Evolutionary conservation across 495 filamentous ascomycete species (phyloP).

Genomic region (Aspergillus hancockii): DNA sequence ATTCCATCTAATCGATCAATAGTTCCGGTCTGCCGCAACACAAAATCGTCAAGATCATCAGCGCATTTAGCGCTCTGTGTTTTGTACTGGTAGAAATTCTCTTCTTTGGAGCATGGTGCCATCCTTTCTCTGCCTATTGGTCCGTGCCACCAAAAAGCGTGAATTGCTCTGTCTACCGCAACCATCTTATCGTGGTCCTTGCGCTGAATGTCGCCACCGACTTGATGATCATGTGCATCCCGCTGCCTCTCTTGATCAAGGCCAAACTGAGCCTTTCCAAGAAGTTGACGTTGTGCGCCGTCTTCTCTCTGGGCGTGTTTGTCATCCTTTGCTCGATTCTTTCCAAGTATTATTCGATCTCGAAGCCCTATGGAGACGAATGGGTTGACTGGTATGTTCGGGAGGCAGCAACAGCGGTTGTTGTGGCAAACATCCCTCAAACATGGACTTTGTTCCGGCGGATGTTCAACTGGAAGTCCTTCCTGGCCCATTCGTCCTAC

Average conservation of each 20-base stretch:
- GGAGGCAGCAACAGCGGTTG: slow-evolving; percentile 55
- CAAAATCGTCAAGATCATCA: slow-evolving; percentile 49
- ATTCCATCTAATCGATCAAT: not conserved
- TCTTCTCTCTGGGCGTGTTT: slow-evolving; percentile 54
- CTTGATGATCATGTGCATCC: slow-evolving; percentile 55
- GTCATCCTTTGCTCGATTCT: slow-evolving; percentile 56
- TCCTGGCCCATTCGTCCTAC: slow-evolving; percentile 14
- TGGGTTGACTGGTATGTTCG: slow-evolving; percentile 62
- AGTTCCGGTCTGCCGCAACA: slow-evolving; percentile 39
- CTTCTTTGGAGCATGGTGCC: slow-evolving; percentile 60
- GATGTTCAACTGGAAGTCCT: slow-evolving; percentile 32
- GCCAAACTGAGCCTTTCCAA: slow-evolving; percentile 41
- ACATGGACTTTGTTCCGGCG: slow-evolving; percentile 53
- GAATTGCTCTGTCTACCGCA: slow-evolving; percentile 19
- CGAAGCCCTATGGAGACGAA: slow-evolving; percentile 42
- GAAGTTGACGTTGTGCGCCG: slow-evolving; percentile 47
- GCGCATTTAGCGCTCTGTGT: slow-evolving; percentile 44
- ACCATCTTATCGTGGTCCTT: slow-evolving; percentile 59
- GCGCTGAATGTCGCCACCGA: slow-evolving; percentile 61
- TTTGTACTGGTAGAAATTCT: slow-evolving; percentile 57
- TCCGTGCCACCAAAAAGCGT: slow-evolving; percentile 29
- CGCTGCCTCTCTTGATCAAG: slow-evolving; percentile 53
- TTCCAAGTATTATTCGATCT: slow-evolving; percentile 60
- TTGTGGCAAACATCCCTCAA: slow-evolving; percentile 58
- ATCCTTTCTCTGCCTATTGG: slow-evolving; percentile 56